Evolutionary conservation across 495 filamentous ascomycete species (phyloP).

Genomic region (Penicillium nucicola): DNA sequence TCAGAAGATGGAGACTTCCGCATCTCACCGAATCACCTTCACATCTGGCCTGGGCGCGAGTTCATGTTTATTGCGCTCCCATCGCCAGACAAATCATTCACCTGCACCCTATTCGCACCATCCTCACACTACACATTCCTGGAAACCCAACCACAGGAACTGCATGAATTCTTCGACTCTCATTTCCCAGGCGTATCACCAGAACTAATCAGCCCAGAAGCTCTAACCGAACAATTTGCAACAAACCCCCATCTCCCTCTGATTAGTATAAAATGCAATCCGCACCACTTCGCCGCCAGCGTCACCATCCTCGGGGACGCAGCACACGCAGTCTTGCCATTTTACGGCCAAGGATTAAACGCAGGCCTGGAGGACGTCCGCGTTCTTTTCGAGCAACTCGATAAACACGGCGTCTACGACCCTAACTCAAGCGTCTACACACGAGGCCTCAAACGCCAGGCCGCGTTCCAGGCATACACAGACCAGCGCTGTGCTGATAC

Average conservation of each 20-base stretch:
- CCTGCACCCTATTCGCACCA: conserved; percentile 89
- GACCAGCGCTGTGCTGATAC: conserved; percentile 70
- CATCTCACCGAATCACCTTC: conserved; percentile 86
- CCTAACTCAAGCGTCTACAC: conserved; percentile 29
- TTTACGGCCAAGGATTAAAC: conserved; percentile 90
- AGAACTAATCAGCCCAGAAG: conserved; percentile 65
- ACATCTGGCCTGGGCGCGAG: conserved; percentile 92
- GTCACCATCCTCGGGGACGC: conserved; percentile 89
- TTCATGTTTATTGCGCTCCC: conserved; percentile 99
- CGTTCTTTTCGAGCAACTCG: conserved; percentile 72
- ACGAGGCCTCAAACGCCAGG: conserved; percentile 38
- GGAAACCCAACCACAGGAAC: conserved; percentile 48
- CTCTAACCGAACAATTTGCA: conserved; percentile 67
- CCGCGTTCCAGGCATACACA: conserved; percentile 73
- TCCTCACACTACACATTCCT: conserved; percentile 50
- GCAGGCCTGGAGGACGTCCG: conserved; percentile 80
- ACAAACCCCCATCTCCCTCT: conserved; percentile 85
- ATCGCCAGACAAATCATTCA: conserved; percentile 84
- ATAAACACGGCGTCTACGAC: conserved; percentile 55
- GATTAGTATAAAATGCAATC: conserved; percentile 86
- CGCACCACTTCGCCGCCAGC: conserved; percentile 76
- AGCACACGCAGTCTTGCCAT: conserved; percentile 96
- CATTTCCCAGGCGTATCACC: conserved; percentile 86
- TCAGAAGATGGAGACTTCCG: conserved; percentile 56
- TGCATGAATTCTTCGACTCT: conserved; percentile 70